Conservation (phyloP, 305 asterid genomes). For the Andrographis paniculata region DNA sequence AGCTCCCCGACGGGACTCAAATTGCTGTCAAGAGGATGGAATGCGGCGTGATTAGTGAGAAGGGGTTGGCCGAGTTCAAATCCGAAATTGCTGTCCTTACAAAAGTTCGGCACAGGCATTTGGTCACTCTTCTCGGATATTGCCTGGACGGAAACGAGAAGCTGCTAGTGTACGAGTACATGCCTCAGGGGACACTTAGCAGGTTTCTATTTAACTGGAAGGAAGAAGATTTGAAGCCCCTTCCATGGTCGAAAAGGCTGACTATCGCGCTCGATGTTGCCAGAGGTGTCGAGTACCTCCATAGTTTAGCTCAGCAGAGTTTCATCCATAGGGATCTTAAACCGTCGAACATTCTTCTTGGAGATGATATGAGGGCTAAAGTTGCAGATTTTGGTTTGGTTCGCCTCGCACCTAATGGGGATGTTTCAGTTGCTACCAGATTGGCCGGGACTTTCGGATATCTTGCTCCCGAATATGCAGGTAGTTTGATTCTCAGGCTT, state of each 20-base stretch:
- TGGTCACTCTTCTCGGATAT: constrained; percentile 87
- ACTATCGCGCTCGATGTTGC: constrained; percentile 88
- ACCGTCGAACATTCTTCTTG: constrained; percentile 86
- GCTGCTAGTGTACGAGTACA: constrained; percentile 79
- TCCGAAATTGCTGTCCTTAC: constrained; percentile 90
- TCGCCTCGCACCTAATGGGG: constrained; percentile 90
- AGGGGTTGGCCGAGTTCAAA: constrained; percentile 81
- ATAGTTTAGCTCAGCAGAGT: constrained; percentile 88
- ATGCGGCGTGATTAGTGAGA: constrained; percentile 74
- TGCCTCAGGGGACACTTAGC: constrained; percentile 95
- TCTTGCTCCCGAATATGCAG: constrained; percentile 99
- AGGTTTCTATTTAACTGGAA: constrained; percentile 73
- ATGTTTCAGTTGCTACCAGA: constrained; percentile 72
- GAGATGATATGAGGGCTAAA: constrained; percentile 94
- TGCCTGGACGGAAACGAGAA: constrained; percentile 81
- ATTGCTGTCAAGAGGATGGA: constrained; percentile 97
- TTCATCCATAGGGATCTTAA: constrained; percentile 94
- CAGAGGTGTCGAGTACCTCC: constrained; percentile 89
- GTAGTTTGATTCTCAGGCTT: constrained; percentile 23
- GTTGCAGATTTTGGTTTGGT: constrained; percentile 96
- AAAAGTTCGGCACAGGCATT: constrained; percentile 87
- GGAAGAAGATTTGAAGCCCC: constrained; percentile 69
- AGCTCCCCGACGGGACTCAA: constrained; percentile 77
- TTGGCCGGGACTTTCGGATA: constrained; percentile 96
- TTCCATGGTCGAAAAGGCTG: constrained; percentile 83